Evolutionary conservation across 2,329 filamentous ascomycete species (phyloP), one percentile per base, ranked within the genome.

Genomic region (Westerdykella aurantiaca): DNA sequence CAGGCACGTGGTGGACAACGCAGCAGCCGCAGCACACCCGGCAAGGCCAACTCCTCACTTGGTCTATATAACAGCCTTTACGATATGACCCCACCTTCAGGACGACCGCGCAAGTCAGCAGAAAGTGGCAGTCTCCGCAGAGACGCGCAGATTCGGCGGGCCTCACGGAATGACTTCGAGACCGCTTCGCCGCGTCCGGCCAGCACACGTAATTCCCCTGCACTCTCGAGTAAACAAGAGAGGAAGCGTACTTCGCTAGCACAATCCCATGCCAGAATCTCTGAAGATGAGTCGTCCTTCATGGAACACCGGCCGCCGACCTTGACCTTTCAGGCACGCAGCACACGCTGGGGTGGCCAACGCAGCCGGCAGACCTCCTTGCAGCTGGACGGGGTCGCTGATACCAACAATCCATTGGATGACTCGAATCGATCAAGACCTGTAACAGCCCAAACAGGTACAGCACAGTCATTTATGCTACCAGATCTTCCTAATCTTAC

Each of bases 401-500:
- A 63, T 13, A 48, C 52, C 18, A 41, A 52, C 5, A 47, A 50
- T 35, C 58, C 53, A 13, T 39, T 44, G 17, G 53, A 55, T 14
- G 43, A 46, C 1, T 58, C 57, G 9, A 48, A 60, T 21, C 55
- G 55, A 22, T 61, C 62, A 42, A 59, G 65, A 13, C 66, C 69
- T 21, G 64, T 68, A 21, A 70, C 71, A 3, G 71, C 72, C 38
- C 58, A 64, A 29, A 78, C 71, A 47, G 68, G 69, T 47, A 81
- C 78, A 14, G 71, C 73, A 33, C 77, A 79, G 46, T 83, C 80
- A 0, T 82, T 82, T 56, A 70, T 79, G 39, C 69, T 83, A 4
- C 80, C 80, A 2, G 77, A 82, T 49, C 66, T 81, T 37, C 75
- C 77, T 6, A 80, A 82, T 51, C 71, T 82, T 45, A 81, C 78